Base-by-base conservation (phyloP, 2,329 filamentous ascomycete genomes). In the Beauveria sp. region DNA sequence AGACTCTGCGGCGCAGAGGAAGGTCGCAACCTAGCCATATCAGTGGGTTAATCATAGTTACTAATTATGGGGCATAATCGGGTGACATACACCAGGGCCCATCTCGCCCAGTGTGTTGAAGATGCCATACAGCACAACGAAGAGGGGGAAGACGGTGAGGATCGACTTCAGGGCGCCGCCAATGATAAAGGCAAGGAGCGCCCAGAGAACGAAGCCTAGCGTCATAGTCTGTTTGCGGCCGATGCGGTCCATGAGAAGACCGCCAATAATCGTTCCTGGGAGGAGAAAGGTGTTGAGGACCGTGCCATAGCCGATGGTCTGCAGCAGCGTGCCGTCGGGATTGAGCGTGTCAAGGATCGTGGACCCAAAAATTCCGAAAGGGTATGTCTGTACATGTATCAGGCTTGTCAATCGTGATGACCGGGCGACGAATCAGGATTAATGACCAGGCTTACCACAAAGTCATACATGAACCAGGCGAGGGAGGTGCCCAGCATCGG, bases 61-160 rank as follows among this genome's bases (percentile, higher is more conserved):
- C 22, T 22, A 2, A 22, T 22, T 9, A 30, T 9, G 28, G 28
- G 0, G 28, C 28, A 30, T 30, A 3, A 3, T 30, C 2, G 28
- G 28, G 28, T 9, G 28, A 81, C 69, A 26, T 80, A 79, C 18
- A 77, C 76, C 24, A 72, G 78, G 24, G 70, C 76, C 67, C 63
- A 67, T 66, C 12, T 67, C 65, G 9, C 62, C 64, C 3, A 67
- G 53, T 0, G 64, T 57, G 49, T 80, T 77, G 70, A 82, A 78
- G 2, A 82, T 70, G 0, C 79, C 80, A 62, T 82, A 82, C 42
- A 82, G 73, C 5, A 81, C 72, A 10, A 82, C 74, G 63, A 82
- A 82, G 0, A 81, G 71, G 0, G 80, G 78, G 3, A 82, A 69
- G 30, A 80, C 75, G 34, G 72, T 73, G 4, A 74, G 78, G 58